phyloP scores from a whole-genome alignment of 2,329 filamentous ascomycete species.

The Calonectria hawksworthii region DNA sequence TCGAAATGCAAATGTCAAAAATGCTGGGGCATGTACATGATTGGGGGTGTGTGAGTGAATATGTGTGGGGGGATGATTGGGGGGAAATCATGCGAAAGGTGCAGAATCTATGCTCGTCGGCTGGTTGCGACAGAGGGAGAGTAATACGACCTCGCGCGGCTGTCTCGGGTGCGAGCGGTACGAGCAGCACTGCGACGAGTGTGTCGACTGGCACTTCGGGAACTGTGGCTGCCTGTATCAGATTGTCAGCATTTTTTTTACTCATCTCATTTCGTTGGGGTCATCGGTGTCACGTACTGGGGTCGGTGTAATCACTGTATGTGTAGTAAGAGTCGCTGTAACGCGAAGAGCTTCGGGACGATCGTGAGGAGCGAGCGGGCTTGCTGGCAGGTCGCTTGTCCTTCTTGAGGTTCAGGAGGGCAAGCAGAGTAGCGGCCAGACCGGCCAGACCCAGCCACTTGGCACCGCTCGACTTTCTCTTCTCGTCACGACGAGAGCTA shows the following conservation, averaged over 20 bases:
- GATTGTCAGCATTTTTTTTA: constrained; percentile 37
- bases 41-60: constrained; percentile 28
- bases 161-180: constrained; percentile 44
- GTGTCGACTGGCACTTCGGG: constrained; percentile 59
- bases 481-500: constrained; percentile 57
- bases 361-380: constrained; percentile 51
- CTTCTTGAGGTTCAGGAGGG: constrained; percentile 68
- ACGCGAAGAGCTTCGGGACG: constrained; percentile 58
- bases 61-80: not conserved
- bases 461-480: constrained; percentile 65
- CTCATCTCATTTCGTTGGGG: constrained; percentile 12
- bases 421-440: constrained; percentile 64
- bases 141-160: constrained; percentile 51
- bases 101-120: constrained; percentile 32
- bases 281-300: constrained; percentile 60
- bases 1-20: constrained; percentile 39
- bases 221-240: constrained; percentile 55
- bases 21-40: constrained; percentile 44
- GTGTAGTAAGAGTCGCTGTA: constrained; percentile 69
- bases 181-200: constrained; percentile 52
- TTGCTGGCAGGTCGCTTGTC: constrained; percentile 61
- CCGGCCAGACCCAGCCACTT: constrained; percentile 69
- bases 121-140: constrained; percentile 43
- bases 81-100: constrained; percentile 9
- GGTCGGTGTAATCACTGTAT: constrained; percentile 64